These are phyloP conservation scores for Elsinoe necatrix DNA, from an alignment of 2,329 filamentous ascomycete species.

Conservation along the genomic window DNA sequence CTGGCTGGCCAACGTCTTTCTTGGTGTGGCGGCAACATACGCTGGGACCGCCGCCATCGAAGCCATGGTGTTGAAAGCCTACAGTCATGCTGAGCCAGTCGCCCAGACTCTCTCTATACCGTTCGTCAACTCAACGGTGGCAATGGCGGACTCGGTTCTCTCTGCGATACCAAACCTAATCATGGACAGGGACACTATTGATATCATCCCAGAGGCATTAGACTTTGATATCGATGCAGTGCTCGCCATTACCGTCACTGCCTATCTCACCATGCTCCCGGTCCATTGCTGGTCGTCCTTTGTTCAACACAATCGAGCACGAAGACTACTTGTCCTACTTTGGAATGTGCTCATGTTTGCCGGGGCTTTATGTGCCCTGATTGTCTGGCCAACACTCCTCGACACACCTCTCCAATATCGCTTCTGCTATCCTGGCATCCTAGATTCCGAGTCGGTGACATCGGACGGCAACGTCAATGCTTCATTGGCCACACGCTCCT, in stretches of 20 bases:
- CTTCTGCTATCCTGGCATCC: constrained; percentile 6
- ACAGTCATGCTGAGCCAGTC: not conserved
- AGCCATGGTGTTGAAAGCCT: constrained; percentile 1
- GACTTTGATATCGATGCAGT: constrained; percentile 11
- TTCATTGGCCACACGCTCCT: not conserved
- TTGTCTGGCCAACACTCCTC: constrained; percentile 1
- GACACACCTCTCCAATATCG: constrained; percentile 9
- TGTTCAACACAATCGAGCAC: not conserved
- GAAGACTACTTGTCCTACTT: not conserved
- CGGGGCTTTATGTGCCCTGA: not conserved
- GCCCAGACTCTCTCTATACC: not conserved
- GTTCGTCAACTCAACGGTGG: constrained; percentile 2
- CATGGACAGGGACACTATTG: not conserved
- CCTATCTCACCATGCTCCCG: constrained; percentile 1
- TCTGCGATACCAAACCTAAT: not conserved
- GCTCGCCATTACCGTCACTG: constrained; percentile 4
- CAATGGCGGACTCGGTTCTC: not conserved
- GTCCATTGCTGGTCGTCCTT: constrained; percentile 11
- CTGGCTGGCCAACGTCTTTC: constrained; percentile 5
- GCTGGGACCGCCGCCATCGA: constrained; percentile 6
- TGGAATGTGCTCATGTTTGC: constrained; percentile 7
- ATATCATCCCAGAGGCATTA: not conserved
- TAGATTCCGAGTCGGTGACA: constrained; percentile 2
- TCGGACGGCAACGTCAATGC: not conserved
- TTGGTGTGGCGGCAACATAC: constrained; percentile 8